Percentiles rank a stretch among this genome's conserved stretches.
phyloP scores from a whole-genome alignment of 2,329 filamentous ascomycete species.

The Venturiaceae sp. region DNA sequence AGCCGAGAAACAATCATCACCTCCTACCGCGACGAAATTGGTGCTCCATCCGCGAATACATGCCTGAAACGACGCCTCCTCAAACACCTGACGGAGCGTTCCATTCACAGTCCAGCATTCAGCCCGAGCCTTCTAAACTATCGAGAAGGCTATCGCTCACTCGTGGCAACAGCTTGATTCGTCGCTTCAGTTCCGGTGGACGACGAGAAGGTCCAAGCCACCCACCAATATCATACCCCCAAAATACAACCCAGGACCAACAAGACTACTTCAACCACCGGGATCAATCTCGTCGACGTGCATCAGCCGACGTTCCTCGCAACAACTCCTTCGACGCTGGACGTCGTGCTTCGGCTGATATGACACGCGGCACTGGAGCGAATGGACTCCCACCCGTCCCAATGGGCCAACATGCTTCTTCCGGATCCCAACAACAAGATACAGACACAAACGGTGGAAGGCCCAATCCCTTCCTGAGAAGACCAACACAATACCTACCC shows the following conservation, averaged over 20 bases:
- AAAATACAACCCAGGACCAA: neutral
- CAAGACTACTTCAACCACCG: constrained; percentile 6
- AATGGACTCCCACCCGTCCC: neutral
- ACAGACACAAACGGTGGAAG: neutral
- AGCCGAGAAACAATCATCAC: constrained; percentile 80
- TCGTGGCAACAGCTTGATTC: neutral
- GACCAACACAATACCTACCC: constrained; percentile 55
- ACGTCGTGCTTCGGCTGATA: neutral
- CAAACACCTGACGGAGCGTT: constrained; percentile 45
- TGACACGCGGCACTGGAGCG: neutral
- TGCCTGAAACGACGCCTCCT: constrained; percentile 66
- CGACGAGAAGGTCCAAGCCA: constrained; percentile 13
- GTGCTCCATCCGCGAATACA: constrained; percentile 83
- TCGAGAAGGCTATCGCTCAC: constrained; percentile 1
- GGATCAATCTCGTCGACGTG: neutral
- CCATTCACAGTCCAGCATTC: neutral
- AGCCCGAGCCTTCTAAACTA: neutral
- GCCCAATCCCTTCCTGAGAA: constrained; percentile 47
- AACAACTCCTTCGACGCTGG: neutral
- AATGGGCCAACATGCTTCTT: neutral
- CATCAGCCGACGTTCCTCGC: neutral
- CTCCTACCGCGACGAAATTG: constrained; percentile 87
- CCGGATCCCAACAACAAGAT: neutral
- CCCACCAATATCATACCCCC: constrained; percentile 13
- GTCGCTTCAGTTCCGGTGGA: constrained; percentile 16